phyloP scores from a whole-genome alignment of 2,329 filamentous ascomycete species.

The Scedosporium minutisporum region DNA sequence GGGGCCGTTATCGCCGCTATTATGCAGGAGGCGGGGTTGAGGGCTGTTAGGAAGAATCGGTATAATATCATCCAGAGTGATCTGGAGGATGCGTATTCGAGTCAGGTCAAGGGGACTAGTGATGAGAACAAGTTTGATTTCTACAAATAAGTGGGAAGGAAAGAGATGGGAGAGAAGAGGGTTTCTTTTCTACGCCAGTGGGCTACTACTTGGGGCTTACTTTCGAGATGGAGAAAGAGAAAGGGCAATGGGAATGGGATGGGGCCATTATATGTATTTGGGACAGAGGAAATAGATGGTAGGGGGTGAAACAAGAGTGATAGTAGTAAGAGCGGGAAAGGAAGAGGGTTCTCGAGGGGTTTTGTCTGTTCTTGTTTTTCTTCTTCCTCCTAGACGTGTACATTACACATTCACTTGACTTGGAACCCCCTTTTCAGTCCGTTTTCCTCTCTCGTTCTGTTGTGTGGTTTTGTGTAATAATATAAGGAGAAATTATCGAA shows the following conservation, averaged over 20 bases:
- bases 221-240: background rate
- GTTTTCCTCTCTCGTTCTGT: no score
- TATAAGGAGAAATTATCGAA: no score
- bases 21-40: constrained; percentile 95
- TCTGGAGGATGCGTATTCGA: constrained; percentile 92
- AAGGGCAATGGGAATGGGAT: background rate
- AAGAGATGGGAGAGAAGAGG: background rate
- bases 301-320: no score
- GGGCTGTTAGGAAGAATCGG: constrained; percentile 91
- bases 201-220: background rate
- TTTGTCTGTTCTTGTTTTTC: no score
- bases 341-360: no score
- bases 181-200: background rate
- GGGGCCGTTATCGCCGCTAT: constrained; percentile 96
- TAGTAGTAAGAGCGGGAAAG: no score
- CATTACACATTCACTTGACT: no score
- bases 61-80: constrained; percentile 99
- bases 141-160: constrained; percentile 55
- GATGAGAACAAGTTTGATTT: constrained; percentile 78
- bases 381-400: no score
- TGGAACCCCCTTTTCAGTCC: no score
- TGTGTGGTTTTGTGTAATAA: no score
- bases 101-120: constrained; percentile 76
- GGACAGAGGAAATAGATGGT: no score
- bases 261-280: background rate